Evolutionary conservation across 75 land plant genomes (phyloP), one percentile per base, ranked within the genome.

Genomic region (Sequoia sempervirens): DNA sequence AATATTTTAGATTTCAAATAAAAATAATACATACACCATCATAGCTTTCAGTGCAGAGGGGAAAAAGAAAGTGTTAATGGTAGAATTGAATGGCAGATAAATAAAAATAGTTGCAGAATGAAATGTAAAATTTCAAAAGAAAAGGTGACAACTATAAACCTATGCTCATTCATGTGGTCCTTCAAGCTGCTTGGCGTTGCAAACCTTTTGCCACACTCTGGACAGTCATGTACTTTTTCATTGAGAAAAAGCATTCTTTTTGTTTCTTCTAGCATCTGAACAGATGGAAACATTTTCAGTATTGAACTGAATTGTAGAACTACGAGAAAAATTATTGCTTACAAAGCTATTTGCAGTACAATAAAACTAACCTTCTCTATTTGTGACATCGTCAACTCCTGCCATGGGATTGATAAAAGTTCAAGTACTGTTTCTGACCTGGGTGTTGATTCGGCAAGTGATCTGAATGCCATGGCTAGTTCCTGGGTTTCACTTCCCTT

Each of bases 201-300:
- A 84, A 86, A 86, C 20, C 80, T 45, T 37, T 68, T 54, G 30
- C 56, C 80, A 36, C 87, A 86, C 45, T 54, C 80, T 50, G 64
- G 23, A 84, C 87, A 87, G 45, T 85, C 83, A 45, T 87, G 87
- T 20, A 85, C 83, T 81, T 85, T 87, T 70, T 87, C 88, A 70
- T 64, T 85, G 15, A 85, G 28, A 52, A 80, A 69, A 28, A 87
- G 83, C 88, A 87, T 84, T 53, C 79, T 84, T 82, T 87, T 87
- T 18, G 88, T 87, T 53, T 87, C 88, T 32, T 84, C 88, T 10
- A 87, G 83, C 87, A 87, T 87, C 88, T 87, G 58, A 81, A 73
- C 30, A 82, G 8, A 46, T 40, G 34, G 46, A 34, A 34, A 79
- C 18, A 28, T 30, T 14, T 78, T 78, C n/a, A 43, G 80, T 26